Percentiles rank a stretch among this genome's conserved stretches.
Conservation (phyloP, 179 eudicot species). For the Beta macrorhiza region DNA sequence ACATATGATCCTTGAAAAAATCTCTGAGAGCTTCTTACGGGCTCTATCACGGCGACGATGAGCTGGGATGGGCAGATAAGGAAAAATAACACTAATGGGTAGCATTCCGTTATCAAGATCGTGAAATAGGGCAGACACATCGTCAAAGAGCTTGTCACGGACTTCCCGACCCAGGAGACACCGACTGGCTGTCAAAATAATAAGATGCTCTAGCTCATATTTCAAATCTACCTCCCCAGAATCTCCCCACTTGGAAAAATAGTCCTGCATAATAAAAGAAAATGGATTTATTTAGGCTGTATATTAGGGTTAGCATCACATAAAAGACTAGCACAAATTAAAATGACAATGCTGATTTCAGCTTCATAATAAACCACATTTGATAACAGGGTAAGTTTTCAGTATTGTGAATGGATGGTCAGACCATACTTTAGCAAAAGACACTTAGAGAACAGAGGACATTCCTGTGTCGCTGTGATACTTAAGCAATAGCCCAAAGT, state of each 20-base stretch:
- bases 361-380: neutral
- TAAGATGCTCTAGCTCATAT: conserved; percentile 81
- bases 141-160: conserved; percentile 83
- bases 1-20: conserved; percentile 58
- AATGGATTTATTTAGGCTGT: neutral
- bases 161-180: conserved; percentile 89
- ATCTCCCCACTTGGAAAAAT: conserved; percentile 91
- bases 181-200: conserved; percentile 85
- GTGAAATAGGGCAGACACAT: conserved; percentile 87
- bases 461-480: too few relatives aligned
- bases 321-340: neutral
- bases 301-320: neutral
- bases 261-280: conserved; percentile 49
- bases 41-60: conserved; percentile 79
- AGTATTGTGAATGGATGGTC: neutral
- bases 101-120: conserved; percentile 89
- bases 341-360: neutral
- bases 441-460: too few relatives aligned
- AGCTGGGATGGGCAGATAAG: conserved; percentile 91
- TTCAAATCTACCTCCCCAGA: conserved; percentile 87
- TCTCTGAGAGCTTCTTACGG: conserved; percentile 66
- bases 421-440: neutral
- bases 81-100: conserved; percentile 87
- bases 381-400: neutral
- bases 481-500: too few relatives aligned